Base-by-base conservation (phyloP, 257 asterid species). In the Solanum raphanifolium region DNA sequence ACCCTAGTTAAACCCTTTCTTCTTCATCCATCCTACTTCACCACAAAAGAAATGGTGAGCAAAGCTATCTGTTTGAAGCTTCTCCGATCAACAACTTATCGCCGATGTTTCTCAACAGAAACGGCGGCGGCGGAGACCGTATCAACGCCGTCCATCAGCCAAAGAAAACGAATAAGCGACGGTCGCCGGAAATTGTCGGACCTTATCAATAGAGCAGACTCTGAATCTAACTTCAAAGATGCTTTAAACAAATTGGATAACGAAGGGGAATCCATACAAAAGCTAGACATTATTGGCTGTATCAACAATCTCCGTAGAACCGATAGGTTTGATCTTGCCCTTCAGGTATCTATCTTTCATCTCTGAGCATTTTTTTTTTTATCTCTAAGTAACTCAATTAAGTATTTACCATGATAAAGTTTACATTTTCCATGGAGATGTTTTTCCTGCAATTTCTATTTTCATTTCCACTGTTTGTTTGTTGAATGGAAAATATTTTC, bases 161-260 rank as follows among this genome's bases (percentile, higher is more conserved):
- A 78, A 81, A 85, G 66, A 34, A 87, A 81, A 27, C 48, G 55
- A 60, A 86, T 90, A 73, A 87, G 62, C 52, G 86, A 29, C 87
- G 81, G 88, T 92, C 35, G 88, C 83, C 90, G 82, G 87, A 27
- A 9, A 79, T 71, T 94, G 69, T 87, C 48, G 3, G 83, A 85
- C 88, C 88, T 87, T 36, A 72, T 74, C 60, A 84, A n/a, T 88
- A 74, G 66, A 85, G 58, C 92, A 16, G 89, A 43, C 84, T 84
- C 93, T 52, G 60, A 87, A 35, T 58, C 90, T 58, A 86, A 83
- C 84, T 18, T 92, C 4, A 58, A 87, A 13, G 90, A 88, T 66
- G 55, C 85, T 84, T 92, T 95, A 27, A 87, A 89, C 60, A 90
- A 93, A 71, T 91, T 94, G 94, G 89, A 85, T 82, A 86, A 41